These are phyloP conservation scores for Solanum etuberosum DNA, from an alignment of 257 asterid genomes.

Conservation along the genomic window DNA sequence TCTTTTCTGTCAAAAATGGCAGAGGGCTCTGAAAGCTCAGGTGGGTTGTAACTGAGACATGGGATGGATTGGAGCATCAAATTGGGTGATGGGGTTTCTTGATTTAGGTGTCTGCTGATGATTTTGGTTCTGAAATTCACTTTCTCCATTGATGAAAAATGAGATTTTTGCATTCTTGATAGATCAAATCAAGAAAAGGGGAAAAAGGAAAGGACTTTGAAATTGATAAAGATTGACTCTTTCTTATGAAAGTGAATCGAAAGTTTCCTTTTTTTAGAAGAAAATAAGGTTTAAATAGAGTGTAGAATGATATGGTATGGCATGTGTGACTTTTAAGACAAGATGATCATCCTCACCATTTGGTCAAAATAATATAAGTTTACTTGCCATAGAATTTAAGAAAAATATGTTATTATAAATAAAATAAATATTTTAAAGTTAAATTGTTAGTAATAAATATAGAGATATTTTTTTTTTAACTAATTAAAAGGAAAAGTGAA, in stretches of 20 bases:
- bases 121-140: slow-evolving; percentile 57
- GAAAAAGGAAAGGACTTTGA: not conserved
- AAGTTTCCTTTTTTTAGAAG: not conserved
- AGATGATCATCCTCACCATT: not conserved
- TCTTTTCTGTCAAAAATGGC: slow-evolving; percentile 38
- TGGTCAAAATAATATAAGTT: not conserved
- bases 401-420: too few species aligned
- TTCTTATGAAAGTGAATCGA: not conserved
- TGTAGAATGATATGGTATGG: too few species aligned
- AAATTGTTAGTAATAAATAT: too few species aligned
- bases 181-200: not conserved
- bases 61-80: slow-evolving; percentile 31
- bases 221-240: not conserved
- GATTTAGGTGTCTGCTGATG: slow-evolving; percentile 49
- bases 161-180: not conserved
- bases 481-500: too few species aligned
- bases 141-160: slow-evolving; percentile 40
- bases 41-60: slow-evolving; percentile 71
- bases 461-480: too few species aligned
- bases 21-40: slow-evolving; percentile 48
- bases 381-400: not conserved
- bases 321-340: not conserved
- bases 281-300: not conserved
- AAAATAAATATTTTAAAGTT: fast-evolving
- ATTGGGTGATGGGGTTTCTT: slow-evolving; percentile 5